These are phyloP conservation scores for Sphagnum tenellum DNA, from an alignment of 225 moss, liverwort and hornwort genomes.

Conservation along the genomic window DNA sequence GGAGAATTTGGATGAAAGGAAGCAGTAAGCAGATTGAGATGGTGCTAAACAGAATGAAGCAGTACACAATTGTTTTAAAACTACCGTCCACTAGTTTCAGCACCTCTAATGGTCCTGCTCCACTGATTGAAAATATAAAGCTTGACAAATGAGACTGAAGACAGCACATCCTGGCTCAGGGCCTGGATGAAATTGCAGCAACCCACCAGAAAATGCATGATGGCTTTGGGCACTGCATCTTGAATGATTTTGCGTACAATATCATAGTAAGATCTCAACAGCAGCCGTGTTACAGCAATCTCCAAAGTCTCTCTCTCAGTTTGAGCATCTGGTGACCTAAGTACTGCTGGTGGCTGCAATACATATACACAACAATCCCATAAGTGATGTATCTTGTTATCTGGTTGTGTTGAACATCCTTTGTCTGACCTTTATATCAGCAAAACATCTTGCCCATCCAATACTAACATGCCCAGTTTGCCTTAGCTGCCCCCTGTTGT, in stretches of 20 bases:
- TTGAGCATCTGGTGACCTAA: slow-evolving; percentile 88
- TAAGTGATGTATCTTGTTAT: too few relatives aligned
- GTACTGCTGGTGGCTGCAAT: slow-evolving; percentile 72
- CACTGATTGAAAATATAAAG: neutral
- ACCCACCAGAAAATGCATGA: slow-evolving; percentile 97
- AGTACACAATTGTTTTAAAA: too few relatives aligned
- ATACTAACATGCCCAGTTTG: too few relatives aligned
- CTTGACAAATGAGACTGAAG: neutral
- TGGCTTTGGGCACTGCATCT: slow-evolving; percentile 94
- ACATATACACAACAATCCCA: neutral
- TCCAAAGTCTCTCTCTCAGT: slow-evolving; percentile 96
- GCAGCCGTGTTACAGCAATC: slow-evolving; percentile 85
- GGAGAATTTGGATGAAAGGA: too few relatives aligned
- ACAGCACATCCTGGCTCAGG: neutral
- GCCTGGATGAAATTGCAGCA: neutral
- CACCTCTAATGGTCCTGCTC: too few relatives aligned
- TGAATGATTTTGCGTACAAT: slow-evolving; percentile 96
- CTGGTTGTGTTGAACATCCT: too few relatives aligned
- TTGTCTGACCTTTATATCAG: too few relatives aligned
- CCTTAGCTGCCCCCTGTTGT: too few relatives aligned
- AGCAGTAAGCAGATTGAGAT: too few relatives aligned
- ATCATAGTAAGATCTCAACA: slow-evolving; percentile 93
- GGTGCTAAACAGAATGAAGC: too few relatives aligned
- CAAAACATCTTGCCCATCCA: too few relatives aligned
- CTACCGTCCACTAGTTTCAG: too few relatives aligned